Evolutionary conservation across 2,329 filamentous ascomycete genomes (phyloP).

Genomic region (Fusarium sp.): DNA sequence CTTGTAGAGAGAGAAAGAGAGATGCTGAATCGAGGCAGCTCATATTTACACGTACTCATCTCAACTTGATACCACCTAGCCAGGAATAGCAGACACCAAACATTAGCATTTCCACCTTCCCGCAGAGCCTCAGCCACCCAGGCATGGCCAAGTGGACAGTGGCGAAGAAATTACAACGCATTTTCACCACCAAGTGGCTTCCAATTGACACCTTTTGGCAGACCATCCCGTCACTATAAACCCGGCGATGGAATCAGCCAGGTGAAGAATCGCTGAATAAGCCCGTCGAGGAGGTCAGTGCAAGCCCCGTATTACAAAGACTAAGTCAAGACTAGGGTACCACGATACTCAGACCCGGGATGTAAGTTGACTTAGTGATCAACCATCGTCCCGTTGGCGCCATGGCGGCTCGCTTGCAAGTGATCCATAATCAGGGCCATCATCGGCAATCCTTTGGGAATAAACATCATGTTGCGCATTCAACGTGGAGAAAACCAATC

Average conservation of each 20-base stretch:
- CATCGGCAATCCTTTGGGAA: conserved; percentile 6
- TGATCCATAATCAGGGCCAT: conserved; percentile 20
- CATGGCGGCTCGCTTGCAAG: conserved; percentile 16
- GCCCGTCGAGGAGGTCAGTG: background rate
- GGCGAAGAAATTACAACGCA: conserved; percentile 2
- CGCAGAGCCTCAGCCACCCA: conserved; percentile 38
- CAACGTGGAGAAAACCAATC: conserved; percentile 21
- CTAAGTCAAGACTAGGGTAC: background rate
- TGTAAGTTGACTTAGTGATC: background rate
- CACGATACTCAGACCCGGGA: background rate
- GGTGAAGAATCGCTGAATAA: background rate
- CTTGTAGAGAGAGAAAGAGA: background rate
- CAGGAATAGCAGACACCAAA: conserved; percentile 5
- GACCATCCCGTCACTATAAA: background rate
- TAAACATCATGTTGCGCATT: conserved; percentile 29
- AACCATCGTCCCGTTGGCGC: background rate
- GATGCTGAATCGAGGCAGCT: background rate
- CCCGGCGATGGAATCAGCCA: background rate
- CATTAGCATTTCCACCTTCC: conserved; percentile 21
- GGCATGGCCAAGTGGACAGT: conserved; percentile 30
- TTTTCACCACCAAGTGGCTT: background rate
- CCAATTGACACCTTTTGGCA: background rate
- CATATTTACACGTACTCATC: conserved; percentile 23
- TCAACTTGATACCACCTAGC: conserved; percentile 32
- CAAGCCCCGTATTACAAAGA: background rate